Base-by-base conservation (phyloP, 2,329 filamentous ascomycete genomes). In the Penicillium palitans region DNA sequence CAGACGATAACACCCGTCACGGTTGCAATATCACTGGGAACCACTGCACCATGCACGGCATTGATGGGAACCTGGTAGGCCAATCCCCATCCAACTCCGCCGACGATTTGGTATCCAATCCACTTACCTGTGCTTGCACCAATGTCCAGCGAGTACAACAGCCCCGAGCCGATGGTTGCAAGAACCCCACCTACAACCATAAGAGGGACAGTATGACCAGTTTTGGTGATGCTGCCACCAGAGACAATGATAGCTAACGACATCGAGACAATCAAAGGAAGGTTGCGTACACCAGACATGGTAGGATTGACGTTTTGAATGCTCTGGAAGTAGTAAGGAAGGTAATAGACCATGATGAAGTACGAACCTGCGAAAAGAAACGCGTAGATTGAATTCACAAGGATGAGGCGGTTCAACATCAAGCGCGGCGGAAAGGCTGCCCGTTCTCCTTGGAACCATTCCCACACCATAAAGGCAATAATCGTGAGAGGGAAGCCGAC, bases 281-380 rank as follows among this genome's bases (percentile, higher is more conserved):
- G 62, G 51, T 78, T 80, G 35, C 71, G 67, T 13, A 82, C 68
- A 6, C 79, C 79, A 2, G 72, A 76, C 25, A 65, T 52, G 13
- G 70, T 66, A 0, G 79, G 69, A 9, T 62, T 70, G 13, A 66
- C 66, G 45, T 68, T 65, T 5, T 67, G 54, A 40, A 79, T 67
- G 8, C 65, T 68, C 61, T 82, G 79, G 67, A 81, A 81, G 63
- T 79, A 81, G 52, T 80, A 79, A 35, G 79, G 79, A 0, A 81
- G 68, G 61, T 79, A 80, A 66, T 80, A 81, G 10, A 80, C 61
- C 2, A 75, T 51, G 15, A 77, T 39, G 56, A 77, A 72, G 54
- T 73, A 78, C 13, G 59, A 50, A 10, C 76, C 75, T 2, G 64
- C 64, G 21, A 72, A 62, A 78, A 71, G 63, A 79, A 72, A 70